Conservation (phyloP, 2,329 filamentous ascomycete genomes). For the Peltaster fructicola region DNA sequence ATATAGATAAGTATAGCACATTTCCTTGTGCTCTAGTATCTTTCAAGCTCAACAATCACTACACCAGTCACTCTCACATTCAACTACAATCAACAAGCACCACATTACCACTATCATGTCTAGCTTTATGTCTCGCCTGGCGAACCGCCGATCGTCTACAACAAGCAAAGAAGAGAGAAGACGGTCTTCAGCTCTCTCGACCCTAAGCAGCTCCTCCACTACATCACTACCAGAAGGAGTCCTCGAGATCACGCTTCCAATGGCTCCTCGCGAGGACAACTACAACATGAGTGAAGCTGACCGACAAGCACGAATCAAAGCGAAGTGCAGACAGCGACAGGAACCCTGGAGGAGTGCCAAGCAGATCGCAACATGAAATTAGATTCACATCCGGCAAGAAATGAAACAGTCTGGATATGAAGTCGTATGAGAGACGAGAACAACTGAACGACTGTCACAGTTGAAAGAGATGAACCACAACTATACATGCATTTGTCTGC, state of each 20-base stretch:
- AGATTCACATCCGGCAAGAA: too few species aligned
- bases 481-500: too few species aligned
- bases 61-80: conserved; percentile 2
- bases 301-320: conserved; percentile 11
- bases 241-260: conserved; percentile 11
- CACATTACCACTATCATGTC: conserved; percentile 11
- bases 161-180: too few species aligned
- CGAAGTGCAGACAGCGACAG: conserved; percentile 13
- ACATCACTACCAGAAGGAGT: conserved; percentile 11
- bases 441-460: too few species aligned
- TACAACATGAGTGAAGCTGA: conserved; percentile 15
- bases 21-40: conserved; percentile 1
- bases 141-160: conserved; percentile 10
- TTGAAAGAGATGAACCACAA: too few species aligned
- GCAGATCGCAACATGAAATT: conserved; percentile 7
- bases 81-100: conserved; percentile 9
- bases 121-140: too few species aligned
- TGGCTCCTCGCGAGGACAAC: conserved; percentile 17
- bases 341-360: conserved; percentile 14
- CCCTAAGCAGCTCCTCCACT: conserved; percentile 7
- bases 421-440: too few species aligned
- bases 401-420: too few species aligned
- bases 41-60: conserved; percentile 4
- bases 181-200: conserved; percentile 7
- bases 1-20: conserved; percentile 2